phyloP scores from a whole-genome alignment of 2,329 filamentous ascomycete species.

The Nothophoma quercina region DNA sequence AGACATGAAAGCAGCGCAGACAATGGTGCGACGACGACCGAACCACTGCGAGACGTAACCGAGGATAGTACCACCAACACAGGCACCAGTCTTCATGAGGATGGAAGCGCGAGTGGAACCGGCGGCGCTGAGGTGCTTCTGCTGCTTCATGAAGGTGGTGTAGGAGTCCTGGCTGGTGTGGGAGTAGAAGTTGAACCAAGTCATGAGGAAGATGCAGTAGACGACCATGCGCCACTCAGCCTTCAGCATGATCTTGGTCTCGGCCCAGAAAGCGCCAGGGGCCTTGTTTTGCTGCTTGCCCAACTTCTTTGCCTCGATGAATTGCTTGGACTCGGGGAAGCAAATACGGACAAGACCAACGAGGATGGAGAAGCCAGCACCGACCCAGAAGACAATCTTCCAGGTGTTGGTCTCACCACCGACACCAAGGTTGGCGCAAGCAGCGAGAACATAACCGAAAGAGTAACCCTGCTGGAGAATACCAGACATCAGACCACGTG shows the following conservation, averaged over 20 bases:
- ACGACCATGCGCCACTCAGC: slow-evolving; percentile 79
- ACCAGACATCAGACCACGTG: slow-evolving; percentile 81
- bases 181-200: slow-evolving; percentile 69
- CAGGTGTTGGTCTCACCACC: slow-evolving; percentile 69
- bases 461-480: slow-evolving; percentile 85
- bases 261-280: slow-evolving; percentile 68
- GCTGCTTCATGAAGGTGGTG: slow-evolving; percentile 78
- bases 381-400: slow-evolving; percentile 81
- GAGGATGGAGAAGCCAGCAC: slow-evolving; percentile 69
- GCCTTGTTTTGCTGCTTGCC: slow-evolving; percentile 61
- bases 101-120: slow-evolving; percentile 78
- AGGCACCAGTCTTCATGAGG: slow-evolving; percentile 80
- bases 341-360: slow-evolving; percentile 72
- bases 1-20: slow-evolving; percentile 67
- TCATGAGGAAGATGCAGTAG: slow-evolving; percentile 82
- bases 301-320: slow-evolving; percentile 71
- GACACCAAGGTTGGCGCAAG: slow-evolving; percentile 76
- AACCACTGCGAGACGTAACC: slow-evolving; percentile 79
- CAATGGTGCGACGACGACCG: slow-evolving; percentile 74
- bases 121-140: slow-evolving; percentile 72
- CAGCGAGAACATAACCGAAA: slow-evolving; percentile 80
- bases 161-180: slow-evolving; percentile 84
- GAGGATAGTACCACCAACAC: slow-evolving; percentile 74
- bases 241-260: slow-evolving; percentile 71
- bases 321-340: slow-evolving; percentile 79